Evolutionary conservation across 345 rosid genomes (phyloP), one percentile per base, ranked within the genome.

Genomic region (Arabis hirsuta): DNA sequence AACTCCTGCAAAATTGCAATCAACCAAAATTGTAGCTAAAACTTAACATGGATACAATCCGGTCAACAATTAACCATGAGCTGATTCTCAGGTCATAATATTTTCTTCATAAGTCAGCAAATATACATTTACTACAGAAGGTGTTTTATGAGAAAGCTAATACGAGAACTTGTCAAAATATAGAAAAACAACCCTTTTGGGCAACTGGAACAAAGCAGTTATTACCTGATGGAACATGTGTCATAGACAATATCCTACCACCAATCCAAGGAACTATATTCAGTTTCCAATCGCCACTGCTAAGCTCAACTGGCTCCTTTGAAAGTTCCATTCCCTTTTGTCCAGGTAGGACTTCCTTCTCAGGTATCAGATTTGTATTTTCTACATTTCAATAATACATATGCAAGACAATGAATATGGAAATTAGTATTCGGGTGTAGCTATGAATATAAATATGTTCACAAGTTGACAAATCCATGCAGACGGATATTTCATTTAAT

Each of bases 261-360:
- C 98, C 98, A 75, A 89, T 85, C 97, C 97, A 93, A 57, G 97
- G 96, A 72, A 93, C 92, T 44, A 93, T 69, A 82, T 86, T 81
- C 22, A 84, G 79, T 76, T 45, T 79, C 97, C 98, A 93, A 52
- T 83, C 81, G 50, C 90, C 89, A 69, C 82, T 85, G 82, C 79
- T 82, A 71, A 93, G 66, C 62, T 89, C 90, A 84, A 86, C 61
- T 22, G 94, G 91, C 42, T 67, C 65, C 67, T 38, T 78, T 32
- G 88, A 90, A 76, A 90, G 92, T 76, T 85, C 87, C 51, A 71
- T 59, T 65, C 91, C 97, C 82, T 84, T 84, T 47, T 72, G 82
- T 61, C 86, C 88, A 52, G 80, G 80, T 55, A 55, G 70, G 58
- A 78, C 84, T 71, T 88, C 92, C 58, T 79, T 72, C 55, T 87